Evolutionary conservation across 2,329 filamentous ascomycete genomes (phyloP).

Genomic region (Botrytis hyacinthi): DNA sequence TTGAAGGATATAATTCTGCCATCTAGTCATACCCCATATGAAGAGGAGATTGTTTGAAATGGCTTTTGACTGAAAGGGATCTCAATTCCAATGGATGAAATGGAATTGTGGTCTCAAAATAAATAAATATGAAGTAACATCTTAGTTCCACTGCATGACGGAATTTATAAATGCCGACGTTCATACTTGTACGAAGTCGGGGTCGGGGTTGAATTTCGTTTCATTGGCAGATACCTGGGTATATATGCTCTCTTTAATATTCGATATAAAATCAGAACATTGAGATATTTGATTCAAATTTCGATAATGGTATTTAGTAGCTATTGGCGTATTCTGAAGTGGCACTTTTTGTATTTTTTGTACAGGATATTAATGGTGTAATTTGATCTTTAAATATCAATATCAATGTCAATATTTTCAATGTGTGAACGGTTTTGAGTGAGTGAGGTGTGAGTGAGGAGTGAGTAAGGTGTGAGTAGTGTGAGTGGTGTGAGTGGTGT

Average conservation of each 20-base stretch:
- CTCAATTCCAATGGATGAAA: neutral
- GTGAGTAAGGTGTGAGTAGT: too few species aligned
- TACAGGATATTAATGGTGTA: neutral
- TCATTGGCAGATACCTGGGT: too few species aligned
- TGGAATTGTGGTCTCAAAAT: conserved; percentile 8
- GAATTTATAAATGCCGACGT: conserved; percentile 18
- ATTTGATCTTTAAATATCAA: neutral
- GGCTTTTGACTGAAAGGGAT: neutral
- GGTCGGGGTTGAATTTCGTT: too few species aligned
- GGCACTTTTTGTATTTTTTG: too few species aligned
- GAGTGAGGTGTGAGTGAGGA: neutral
- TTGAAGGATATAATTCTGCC: conserved; percentile 80
- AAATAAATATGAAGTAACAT: neutral
- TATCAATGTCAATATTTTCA: neutral
- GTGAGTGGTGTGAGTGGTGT: too few species aligned
- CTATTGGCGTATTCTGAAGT: neutral
- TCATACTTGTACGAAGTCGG: neutral
- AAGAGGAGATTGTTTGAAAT: too few species aligned
- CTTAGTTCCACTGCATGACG: conserved; percentile 3
- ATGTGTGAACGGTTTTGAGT: neutral
- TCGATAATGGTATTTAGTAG: fast-evolving
- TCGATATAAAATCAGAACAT: neutral
- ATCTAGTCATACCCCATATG: conserved; percentile 49
- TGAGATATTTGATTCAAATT: neutral
- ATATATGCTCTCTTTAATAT: neutral